Evolutionary conservation across 441 rosid species (phyloP).

Genomic region (Gossypium davidsonii): DNA sequence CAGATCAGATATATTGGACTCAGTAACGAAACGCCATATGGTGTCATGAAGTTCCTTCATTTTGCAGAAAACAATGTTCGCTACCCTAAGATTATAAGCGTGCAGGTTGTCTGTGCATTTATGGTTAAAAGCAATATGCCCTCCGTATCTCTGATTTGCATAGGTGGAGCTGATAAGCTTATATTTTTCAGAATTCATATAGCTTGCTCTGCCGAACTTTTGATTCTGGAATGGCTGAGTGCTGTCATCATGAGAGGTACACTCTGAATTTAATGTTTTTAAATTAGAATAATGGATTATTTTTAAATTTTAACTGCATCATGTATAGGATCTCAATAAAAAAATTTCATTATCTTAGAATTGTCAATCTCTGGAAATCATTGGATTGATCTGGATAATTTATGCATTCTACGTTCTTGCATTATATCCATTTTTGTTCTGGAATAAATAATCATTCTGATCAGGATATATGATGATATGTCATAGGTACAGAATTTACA

Average conservation of each 20-base stretch:
- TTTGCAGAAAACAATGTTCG: slow-evolving; percentile 33
- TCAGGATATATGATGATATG: not conserved
- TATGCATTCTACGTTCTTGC: not conserved
- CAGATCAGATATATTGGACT: slow-evolving; percentile 58
- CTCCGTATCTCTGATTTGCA: not conserved
- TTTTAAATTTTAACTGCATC: not conserved
- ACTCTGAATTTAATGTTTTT: slow-evolving; percentile 6
- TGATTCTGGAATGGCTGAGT: slow-evolving; percentile 58
- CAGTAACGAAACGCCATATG: slow-evolving; percentile 62
- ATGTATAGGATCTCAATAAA: not conserved
- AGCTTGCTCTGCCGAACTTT: slow-evolving; percentile 58
- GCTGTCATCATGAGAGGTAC: slow-evolving; percentile 64
- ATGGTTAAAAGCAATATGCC: not conserved
- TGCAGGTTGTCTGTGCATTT: slow-evolving; percentile 39
- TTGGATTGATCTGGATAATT: not conserved
- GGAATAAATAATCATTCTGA: slow-evolving; percentile 1
- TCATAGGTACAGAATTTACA: not conserved
- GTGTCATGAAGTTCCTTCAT: slow-evolving; percentile 52
- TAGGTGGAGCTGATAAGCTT: slow-evolving; percentile 18
- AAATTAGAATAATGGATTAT: not conserved
- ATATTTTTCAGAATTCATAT: slow-evolving; percentile 36
- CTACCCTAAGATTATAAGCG: slow-evolving; percentile 39
- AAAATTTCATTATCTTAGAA: not conserved
- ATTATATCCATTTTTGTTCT: not conserved
- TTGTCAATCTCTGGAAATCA: not conserved